Evolutionary conservation across 768 basidiomycete genomes (phyloP).

Genomic region (Lentinus brumalis): DNA sequence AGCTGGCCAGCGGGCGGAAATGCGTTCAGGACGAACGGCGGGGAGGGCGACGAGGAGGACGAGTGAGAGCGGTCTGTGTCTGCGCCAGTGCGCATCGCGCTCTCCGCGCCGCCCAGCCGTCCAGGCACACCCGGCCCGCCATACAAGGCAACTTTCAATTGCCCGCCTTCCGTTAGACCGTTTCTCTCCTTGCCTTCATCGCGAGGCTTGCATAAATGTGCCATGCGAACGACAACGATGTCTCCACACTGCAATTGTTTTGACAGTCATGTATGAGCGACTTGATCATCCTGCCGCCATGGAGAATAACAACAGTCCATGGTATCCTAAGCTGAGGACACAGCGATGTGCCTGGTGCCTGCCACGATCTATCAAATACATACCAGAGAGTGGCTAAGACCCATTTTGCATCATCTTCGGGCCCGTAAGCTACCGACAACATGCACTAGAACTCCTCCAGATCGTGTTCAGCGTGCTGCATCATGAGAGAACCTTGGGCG

Average conservation of each 20-base stretch:
- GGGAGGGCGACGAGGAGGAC: neutral
- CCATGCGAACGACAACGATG: too few relatives aligned
- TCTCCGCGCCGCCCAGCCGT: neutral
- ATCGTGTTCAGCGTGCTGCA: too few relatives aligned
- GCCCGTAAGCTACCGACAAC: neutral
- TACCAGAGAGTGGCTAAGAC: neutral
- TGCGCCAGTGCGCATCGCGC: neutral
- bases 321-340: too few relatives aligned
- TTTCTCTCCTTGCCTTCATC: neutral
- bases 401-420: neutral
- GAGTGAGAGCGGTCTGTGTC: neutral
- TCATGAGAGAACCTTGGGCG: too few relatives aligned
- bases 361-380: neutral
- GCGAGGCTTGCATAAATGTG: too few relatives aligned
- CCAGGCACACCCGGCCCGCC: neutral
- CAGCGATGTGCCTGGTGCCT: slow-evolving; percentile 6
- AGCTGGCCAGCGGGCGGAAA: neutral
- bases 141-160: neutral
- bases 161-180: neutral
- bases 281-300: too few relatives aligned
- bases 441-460: neutral
- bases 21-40: slow-evolving; percentile 7
- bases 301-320: too few relatives aligned
- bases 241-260: too few relatives aligned
- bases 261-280: too few relatives aligned